A percentile compares a stretch with the other conserved stretches of the same genome.
These are phyloP conservation scores for Ophiostoma perfectum DNA, from an alignment of 2,329 filamentous ascomycete genomes.

Conservation along the genomic window DNA sequence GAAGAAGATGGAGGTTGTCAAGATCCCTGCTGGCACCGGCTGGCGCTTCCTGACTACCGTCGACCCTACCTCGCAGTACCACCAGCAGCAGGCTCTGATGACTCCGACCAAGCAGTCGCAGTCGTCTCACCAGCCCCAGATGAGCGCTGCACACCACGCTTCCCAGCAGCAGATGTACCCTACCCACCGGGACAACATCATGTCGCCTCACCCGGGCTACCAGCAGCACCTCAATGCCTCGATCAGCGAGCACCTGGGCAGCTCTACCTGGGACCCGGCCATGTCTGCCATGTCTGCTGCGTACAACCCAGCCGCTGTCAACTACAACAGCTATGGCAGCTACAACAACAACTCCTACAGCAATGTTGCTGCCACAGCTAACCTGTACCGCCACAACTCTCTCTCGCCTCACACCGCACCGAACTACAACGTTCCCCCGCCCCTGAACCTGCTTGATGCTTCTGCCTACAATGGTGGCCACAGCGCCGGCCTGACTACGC, in stretches of 20 bases:
- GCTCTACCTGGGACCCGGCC: constrained; percentile 28
- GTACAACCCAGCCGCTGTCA: constrained; percentile 3
- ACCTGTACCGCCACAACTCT: constrained; percentile 22
- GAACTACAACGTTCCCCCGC: constrained; percentile 24
- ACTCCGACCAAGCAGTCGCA: constrained; percentile 23
- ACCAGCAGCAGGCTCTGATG: constrained; percentile 46
- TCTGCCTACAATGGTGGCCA: constrained; percentile 31
- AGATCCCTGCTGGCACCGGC: constrained; percentile 49
- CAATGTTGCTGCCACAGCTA: not conserved
- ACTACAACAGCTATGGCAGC: constrained; percentile 12
- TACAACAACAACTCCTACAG: constrained; percentile 14
- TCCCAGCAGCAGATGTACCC: constrained; percentile 26
- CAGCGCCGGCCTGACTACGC: constrained; percentile 47
- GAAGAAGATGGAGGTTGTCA: constrained; percentile 40
- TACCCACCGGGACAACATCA: constrained; percentile 40
- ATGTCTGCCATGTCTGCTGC: constrained; percentile 34
- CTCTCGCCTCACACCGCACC: constrained; percentile 20
- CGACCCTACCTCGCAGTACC: constrained; percentile 54
- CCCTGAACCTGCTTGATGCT: constrained; percentile 43
- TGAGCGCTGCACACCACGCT: constrained; percentile 10
- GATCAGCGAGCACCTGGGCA: constrained; percentile 54
- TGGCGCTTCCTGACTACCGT: constrained; percentile 60
- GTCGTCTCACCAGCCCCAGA: constrained; percentile 17
- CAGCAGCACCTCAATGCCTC: constrained; percentile 49
- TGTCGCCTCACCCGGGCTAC: constrained; percentile 49